These are phyloP conservation scores for Canavalia ensiformis DNA, from an alignment of 306 rosid species.

Conservation along the genomic window DNA sequence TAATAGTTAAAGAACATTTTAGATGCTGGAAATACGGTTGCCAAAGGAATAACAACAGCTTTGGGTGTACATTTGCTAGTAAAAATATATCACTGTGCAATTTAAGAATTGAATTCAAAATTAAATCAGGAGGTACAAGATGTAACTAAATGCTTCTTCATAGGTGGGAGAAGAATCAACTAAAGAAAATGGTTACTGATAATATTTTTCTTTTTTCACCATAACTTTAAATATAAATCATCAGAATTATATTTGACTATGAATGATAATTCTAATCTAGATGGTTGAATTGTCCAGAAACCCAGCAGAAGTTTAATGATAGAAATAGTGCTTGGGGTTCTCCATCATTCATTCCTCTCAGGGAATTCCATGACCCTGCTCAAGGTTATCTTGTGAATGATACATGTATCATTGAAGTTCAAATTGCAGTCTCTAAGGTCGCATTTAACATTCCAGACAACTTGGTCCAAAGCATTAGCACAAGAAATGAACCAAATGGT, in stretches of 20 bases:
- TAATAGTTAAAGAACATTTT: no score
- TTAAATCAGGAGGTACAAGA: not conserved
- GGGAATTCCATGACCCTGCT: conserved; percentile 66
- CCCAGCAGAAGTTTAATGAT: conserved; percentile 76
- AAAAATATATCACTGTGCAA: not conserved
- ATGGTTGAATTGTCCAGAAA: conserved; percentile 52
- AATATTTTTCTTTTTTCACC: not conserved
- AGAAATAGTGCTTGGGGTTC: conserved; percentile 81
- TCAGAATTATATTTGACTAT: not conserved
- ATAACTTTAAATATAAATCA: not conserved
- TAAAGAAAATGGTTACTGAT: not conserved
- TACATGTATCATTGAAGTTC: conserved; percentile 69
- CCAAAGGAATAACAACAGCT: no score
- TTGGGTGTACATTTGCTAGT: no score
- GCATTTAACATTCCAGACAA: conserved; percentile 12
- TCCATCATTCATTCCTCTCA: conserved; percentile 69
- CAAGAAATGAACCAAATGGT: not conserved
- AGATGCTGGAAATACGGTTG: not conserved
- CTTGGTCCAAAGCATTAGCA: not conserved
- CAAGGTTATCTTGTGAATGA: conserved; percentile 71
- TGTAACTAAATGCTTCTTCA: not conserved
- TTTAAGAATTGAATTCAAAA: not conserved
- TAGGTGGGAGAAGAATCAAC: no score
- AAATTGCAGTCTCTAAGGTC: conserved; percentile 57
- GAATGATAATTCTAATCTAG: not conserved